These are phyloP conservation scores for Echium plantagineum DNA, from an alignment of 257 asterid genomes.

Conservation along the genomic window DNA sequence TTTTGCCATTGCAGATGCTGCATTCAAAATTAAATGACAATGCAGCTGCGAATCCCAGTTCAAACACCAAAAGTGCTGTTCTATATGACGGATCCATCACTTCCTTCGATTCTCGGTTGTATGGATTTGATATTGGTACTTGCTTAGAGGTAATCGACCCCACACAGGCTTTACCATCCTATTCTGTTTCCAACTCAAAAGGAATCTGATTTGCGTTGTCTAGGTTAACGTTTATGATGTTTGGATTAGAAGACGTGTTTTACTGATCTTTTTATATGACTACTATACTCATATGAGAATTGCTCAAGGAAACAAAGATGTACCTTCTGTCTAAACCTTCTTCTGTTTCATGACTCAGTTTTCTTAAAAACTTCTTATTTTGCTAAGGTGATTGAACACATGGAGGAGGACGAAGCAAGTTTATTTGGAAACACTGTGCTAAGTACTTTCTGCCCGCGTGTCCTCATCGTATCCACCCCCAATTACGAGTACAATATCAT, in stretches of 20 bases:
- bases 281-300: no score
- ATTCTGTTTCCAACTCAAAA: neutral
- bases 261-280: no score
- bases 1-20: constrained; percentile 44
- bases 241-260: no score
- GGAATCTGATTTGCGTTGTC: no score
- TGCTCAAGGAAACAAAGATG: no score
- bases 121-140: constrained; percentile 75
- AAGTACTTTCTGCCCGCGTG: constrained; percentile 49
- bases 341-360: neutral
- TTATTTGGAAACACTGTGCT: constrained; percentile 70
- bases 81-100: constrained; percentile 72
- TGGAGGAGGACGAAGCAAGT: constrained; percentile 85
- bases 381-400: constrained; percentile 83
- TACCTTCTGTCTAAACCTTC: no score
- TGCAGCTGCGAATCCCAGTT: constrained; percentile 27
- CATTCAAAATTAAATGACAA: constrained; percentile 51
- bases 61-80: constrained; percentile 51
- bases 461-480: constrained; percentile 84
- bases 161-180: neutral
- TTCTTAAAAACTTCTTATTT: constrained; percentile 4
- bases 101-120: constrained; percentile 52
- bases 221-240: no score
- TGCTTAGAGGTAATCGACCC: constrained; percentile 78
- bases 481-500: constrained; percentile 83